phyloP scores from a whole-genome alignment of 208 protist genomes.

The Ichthyophonus hoferi region DNA sequence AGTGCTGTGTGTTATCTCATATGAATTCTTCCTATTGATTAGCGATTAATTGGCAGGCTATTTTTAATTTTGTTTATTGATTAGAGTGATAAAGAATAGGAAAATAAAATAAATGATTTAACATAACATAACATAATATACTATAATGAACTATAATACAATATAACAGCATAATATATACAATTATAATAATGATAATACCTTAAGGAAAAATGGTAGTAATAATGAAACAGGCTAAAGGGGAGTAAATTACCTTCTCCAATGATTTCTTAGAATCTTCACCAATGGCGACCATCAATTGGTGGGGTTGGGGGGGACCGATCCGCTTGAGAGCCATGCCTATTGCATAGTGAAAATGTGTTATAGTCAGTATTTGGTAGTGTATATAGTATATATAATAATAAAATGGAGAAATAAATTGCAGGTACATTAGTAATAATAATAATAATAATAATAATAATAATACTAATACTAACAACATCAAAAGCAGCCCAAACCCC shows the following conservation, averaged over 20 bases:
- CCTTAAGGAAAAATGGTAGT: too few relatives aligned
- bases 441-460: background rate
- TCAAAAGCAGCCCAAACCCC: background rate
- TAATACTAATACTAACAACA: background rate
- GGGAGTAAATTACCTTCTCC: background rate
- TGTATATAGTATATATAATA: background rate
- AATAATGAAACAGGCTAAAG: too few relatives aligned
- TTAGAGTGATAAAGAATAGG: too few relatives aligned
- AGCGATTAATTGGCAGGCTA: too few relatives aligned
- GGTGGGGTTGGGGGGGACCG: slow-evolving; percentile 31
- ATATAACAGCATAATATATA: too few relatives aligned
- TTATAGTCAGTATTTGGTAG: background rate
- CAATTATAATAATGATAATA: too few relatives aligned
- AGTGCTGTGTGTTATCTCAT: too few relatives aligned
- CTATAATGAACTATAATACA: too few relatives aligned
- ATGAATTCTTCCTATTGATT: too few relatives aligned
- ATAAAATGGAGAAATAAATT: background rate
- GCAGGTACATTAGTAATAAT: background rate
- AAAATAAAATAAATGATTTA: too few relatives aligned
- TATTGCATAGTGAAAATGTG: background rate
- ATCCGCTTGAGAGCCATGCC: slow-evolving; percentile 38
- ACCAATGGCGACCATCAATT: slow-evolving; percentile 36
- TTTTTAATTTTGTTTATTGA: too few relatives aligned
- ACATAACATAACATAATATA: too few relatives aligned
- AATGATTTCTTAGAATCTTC: slow-evolving; percentile 32